phyloP scores from a whole-genome alignment of 176 grass and related monocot species.

The Chrysopogon serrulatus region DNA sequence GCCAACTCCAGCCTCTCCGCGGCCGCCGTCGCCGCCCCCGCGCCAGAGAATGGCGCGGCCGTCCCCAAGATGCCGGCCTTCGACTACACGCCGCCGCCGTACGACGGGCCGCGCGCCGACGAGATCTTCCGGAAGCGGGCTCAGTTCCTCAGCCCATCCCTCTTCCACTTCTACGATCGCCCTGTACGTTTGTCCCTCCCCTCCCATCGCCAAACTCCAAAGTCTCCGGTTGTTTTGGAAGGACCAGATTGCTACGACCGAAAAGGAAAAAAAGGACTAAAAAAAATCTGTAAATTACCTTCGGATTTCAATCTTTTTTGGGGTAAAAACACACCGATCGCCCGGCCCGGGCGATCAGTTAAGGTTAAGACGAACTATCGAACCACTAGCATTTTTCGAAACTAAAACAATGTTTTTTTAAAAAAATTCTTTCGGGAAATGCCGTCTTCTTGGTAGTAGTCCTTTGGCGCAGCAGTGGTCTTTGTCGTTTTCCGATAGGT shows the following conservation, averaged over 20 bases:
- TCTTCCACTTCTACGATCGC: conserved; percentile 83
- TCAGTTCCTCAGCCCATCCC: conserved; percentile 85
- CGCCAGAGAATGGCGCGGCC: conserved; percentile 8
- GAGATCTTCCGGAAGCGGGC: conserved; percentile 75
- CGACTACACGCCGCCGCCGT: conserved; percentile 70
- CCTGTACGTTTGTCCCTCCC: conserved; percentile 48
- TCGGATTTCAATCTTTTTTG: background rate
- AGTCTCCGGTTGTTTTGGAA: background rate
- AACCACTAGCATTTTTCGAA: background rate
- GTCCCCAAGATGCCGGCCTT: conserved; percentile 63
- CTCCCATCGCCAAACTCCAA: conserved; percentile 2
- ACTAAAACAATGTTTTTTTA: background rate
- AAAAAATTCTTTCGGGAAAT: background rate
- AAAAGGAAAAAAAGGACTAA: background rate
- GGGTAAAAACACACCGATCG: background rate
- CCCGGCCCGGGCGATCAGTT: background rate
- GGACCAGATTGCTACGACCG: background rate
- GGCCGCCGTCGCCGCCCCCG: background rate
- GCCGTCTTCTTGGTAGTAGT: background rate
- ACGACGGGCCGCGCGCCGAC: conserved; percentile 63
- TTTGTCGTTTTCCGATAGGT: background rate
- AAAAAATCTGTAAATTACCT: background rate
- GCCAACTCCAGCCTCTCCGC: conserved; percentile 46
- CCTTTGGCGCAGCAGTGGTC: background rate
- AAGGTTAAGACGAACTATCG: background rate